A percentile compares a stretch with the other conserved stretches of the same genome.
These are phyloP conservation scores for Arachnopeziza araneosa DNA, from an alignment of 2,329 filamentous ascomycete genomes.

Conservation along the genomic window DNA sequence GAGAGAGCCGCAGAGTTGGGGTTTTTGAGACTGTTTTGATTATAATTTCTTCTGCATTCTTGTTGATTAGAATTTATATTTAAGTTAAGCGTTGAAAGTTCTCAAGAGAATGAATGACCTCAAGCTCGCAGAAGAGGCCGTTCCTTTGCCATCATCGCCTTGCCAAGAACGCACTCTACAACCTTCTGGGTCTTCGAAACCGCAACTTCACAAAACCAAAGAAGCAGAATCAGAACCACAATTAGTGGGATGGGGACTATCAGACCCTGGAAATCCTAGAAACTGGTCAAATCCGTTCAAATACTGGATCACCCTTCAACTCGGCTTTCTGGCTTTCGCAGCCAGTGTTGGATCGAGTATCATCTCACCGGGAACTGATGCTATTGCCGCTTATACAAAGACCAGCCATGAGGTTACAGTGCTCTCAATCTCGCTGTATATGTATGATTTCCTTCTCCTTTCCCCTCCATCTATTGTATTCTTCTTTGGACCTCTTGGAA, in stretches of 20 bases:
- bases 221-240: background rate
- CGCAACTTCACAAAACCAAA: background rate
- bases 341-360: background rate
- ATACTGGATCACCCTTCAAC: slow-evolving; percentile 5
- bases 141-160: background rate
- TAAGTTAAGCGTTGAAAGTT: background rate
- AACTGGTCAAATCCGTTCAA: slow-evolving; percentile 2
- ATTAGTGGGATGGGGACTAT: background rate
- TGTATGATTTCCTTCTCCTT: too few species aligned
- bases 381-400: too few species aligned
- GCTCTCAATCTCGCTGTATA: too few species aligned
- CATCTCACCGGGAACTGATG: too few species aligned
- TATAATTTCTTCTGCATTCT: slow-evolving; percentile 6
- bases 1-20: too few species aligned
- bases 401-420: too few species aligned
- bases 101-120: background rate
- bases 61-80: background rate
- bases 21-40: slow-evolving; percentile 1
- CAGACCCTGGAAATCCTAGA: slow-evolving; percentile 3
- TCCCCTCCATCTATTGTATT: too few species aligned
- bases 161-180: slow-evolving; percentile 8
- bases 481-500: too few species aligned
- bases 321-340: slow-evolving; percentile 4
- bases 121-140: background rate
- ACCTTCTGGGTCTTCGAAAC: too few species aligned